Conservation (phyloP, 129 eudicot genomes). For the Flaveria trinervia region DNA sequence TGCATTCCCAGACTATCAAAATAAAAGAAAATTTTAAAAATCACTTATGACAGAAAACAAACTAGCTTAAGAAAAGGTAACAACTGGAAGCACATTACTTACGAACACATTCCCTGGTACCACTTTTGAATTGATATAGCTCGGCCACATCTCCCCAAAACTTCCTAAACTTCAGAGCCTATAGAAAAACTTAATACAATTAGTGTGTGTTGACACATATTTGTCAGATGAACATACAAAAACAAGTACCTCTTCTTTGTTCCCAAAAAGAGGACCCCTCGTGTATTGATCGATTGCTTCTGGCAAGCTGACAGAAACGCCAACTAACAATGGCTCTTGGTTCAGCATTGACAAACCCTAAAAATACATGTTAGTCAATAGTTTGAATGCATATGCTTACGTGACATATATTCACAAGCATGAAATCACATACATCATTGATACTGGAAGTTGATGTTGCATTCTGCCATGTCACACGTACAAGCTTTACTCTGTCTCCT, state of each 20-base stretch:
- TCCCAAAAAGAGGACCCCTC: slow-evolving; percentile 77
- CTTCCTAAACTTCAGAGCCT: slow-evolving; percentile 69
- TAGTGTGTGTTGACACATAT: slow-evolving; percentile 7
- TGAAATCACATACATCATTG: slow-evolving; percentile 58
- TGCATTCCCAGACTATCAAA: slow-evolving; percentile 73
- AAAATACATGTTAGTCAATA: slow-evolving; percentile 24
- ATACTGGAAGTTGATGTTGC: slow-evolving; percentile 42
- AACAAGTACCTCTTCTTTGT: slow-evolving; percentile 66
- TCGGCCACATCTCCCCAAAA: slow-evolving; percentile 93
- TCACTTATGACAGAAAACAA: slow-evolving; percentile 15
- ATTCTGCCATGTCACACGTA: slow-evolving; percentile 85
- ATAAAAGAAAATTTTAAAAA: background rate
- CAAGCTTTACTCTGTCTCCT: slow-evolving; percentile 60
- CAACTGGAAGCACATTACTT: slow-evolving; percentile 36
- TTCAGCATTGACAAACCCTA: slow-evolving; percentile 78
- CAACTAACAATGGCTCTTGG: slow-evolving; percentile 65
- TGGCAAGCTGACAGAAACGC: slow-evolving; percentile 60
- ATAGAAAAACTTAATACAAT: background rate
- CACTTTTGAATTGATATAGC: slow-evolving; percentile 60
- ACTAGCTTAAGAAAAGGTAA: background rate
- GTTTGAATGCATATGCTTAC: slow-evolving; percentile 23
- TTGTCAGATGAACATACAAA: slow-evolving; percentile 18
- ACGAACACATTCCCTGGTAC: slow-evolving; percentile 72
- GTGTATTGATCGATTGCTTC: slow-evolving; percentile 63
- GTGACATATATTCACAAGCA: background rate